Percentiles rank a stretch among this genome's conserved stretches.
These are phyloP conservation scores for Afroboletus lepidellus DNA, from an alignment of 1,284 basidiomycete species.

Conservation along the genomic window DNA sequence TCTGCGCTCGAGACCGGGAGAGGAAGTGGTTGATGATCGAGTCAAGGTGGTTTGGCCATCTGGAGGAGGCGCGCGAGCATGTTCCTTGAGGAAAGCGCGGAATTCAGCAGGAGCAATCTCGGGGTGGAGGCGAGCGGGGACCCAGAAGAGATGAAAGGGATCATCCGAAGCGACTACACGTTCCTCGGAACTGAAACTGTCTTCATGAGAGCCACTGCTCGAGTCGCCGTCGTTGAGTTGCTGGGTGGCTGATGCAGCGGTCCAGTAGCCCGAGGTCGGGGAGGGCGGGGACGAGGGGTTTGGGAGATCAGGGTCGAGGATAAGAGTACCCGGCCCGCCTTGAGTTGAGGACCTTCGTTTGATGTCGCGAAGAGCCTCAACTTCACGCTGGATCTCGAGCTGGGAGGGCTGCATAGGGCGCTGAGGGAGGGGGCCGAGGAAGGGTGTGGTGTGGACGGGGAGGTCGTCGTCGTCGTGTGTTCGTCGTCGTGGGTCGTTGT, in stretches of 20 bases:
- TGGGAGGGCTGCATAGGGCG: conserved; percentile 68
- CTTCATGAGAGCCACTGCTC: conserved; percentile 47
- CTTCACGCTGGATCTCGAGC: conserved; percentile 84
- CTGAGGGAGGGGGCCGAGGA: not conserved
- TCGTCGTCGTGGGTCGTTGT: conserved; percentile 3
- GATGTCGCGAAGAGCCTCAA: conserved; percentile 81
- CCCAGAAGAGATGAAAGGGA: conserved; percentile 92
- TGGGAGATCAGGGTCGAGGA: conserved; percentile 87
- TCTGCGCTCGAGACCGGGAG: conserved; percentile 66
- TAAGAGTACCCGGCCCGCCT: conserved; percentile 71
- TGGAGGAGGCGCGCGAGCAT: conserved; percentile 62
- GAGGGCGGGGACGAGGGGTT: conserved; percentile 54
- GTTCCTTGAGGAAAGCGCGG: conserved; percentile 91
- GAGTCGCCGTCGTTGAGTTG: conserved; percentile 41
- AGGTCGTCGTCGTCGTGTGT: conserved; percentile 11
- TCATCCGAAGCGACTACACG: conserved; percentile 50
- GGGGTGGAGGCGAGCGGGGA: conserved; percentile 93
- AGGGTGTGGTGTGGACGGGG: conserved; percentile 12
- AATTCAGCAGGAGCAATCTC: conserved; percentile 98
- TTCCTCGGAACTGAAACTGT: conserved; percentile 38
- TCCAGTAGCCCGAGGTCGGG: conserved; percentile 54
- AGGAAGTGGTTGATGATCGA: conserved; percentile 40
- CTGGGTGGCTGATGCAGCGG: conserved; percentile 33
- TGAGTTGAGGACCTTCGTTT: conserved; percentile 74
- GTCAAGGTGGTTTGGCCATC: conserved; percentile 43